A percentile compares a stretch with the other conserved stretches of the same genome.
Conservation (phyloP, 208 protist genomes). For the Blastocrithidia nonstop region DNA sequence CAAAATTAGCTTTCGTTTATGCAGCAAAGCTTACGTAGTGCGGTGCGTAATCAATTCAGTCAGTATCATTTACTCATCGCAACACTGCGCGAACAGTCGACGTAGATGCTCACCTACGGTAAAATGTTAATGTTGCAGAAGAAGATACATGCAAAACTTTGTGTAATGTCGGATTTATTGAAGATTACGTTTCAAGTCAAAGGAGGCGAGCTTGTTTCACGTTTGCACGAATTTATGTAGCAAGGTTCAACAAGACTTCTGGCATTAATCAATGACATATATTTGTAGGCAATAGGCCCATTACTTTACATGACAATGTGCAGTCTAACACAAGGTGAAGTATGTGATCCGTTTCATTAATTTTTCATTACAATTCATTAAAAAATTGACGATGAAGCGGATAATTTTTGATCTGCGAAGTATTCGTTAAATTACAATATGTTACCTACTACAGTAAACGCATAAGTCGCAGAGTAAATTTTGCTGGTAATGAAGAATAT, state of each 20-base stretch:
- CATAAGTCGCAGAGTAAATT: conserved; percentile 24
- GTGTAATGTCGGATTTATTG: conserved; percentile 26
- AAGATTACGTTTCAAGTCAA: conserved; percentile 31
- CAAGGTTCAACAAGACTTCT: conserved; percentile 33
- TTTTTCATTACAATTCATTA: conserved; percentile 33
- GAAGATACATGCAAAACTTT: conserved; percentile 36
- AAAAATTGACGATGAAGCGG: conserved; percentile 22
- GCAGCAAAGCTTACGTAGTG: conserved; percentile 37
- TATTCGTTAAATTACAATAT: conserved; percentile 30
- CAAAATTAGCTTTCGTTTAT: conserved; percentile 21
- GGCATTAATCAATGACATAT: conserved; percentile 27
- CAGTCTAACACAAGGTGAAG: conserved; percentile 38
- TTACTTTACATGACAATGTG: conserved; percentile 35
- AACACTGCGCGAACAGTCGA: conserved; percentile 21
- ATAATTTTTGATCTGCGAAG: conserved; percentile 29
- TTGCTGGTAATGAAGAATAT: conserved; percentile 43
- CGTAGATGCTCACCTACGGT: conserved; percentile 15
- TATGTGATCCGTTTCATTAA: conserved; percentile 37
- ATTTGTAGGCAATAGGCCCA: conserved; percentile 38
- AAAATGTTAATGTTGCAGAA: conserved; percentile 42
- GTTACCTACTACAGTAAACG: conserved; percentile 34
- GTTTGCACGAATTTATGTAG: conserved; percentile 26
- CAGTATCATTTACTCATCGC: conserved; percentile 49
- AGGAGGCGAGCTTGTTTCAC: conserved; percentile 36
- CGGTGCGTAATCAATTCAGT: conserved; percentile 29